Percentiles rank a stretch among this genome's conserved stretches.
Conservation (phyloP, 331 rosid genomes). For the Phaseolus coccineus region DNA sequence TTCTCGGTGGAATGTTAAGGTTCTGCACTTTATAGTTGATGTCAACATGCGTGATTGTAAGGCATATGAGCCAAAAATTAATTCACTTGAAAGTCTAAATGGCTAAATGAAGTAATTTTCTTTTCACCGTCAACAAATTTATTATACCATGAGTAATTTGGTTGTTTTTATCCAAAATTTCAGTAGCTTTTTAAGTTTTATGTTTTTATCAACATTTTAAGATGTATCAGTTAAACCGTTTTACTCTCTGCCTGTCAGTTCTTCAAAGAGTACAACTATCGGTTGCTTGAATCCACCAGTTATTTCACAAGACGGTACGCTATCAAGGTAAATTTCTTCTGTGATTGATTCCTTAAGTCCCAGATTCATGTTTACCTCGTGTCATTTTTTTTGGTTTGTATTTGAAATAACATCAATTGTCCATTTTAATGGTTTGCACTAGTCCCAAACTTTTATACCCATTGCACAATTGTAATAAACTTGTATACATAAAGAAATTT, state of each 20-base stretch:
- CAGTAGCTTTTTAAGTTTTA: neutral
- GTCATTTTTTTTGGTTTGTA: neutral
- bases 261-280: slow-evolving; percentile 75
- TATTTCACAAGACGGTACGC: slow-evolving; percentile 84
- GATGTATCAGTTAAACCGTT: slow-evolving; percentile 13
- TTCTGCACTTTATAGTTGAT: neutral
- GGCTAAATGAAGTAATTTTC: neutral
- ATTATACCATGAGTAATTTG: neutral
- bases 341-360: neutral
- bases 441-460: neutral
- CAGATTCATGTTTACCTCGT: neutral
- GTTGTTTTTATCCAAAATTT: neutral
- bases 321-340: slow-evolving; percentile 63
- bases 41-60: neutral
- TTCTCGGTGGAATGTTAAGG: neutral
- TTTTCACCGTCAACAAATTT: neutral
- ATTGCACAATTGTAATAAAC: neutral
- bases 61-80: neutral
- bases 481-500: too few species aligned
- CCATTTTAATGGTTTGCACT: neutral
- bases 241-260: slow-evolving; percentile 56
- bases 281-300: slow-evolving; percentile 73
- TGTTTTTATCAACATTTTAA: neutral
- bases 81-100: neutral
- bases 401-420: neutral